Evolutionary conservation across 768 basidiomycete genomes (phyloP), one percentile per base, ranked within the genome.

Genomic region (Solioccasus polychromus): DNA sequence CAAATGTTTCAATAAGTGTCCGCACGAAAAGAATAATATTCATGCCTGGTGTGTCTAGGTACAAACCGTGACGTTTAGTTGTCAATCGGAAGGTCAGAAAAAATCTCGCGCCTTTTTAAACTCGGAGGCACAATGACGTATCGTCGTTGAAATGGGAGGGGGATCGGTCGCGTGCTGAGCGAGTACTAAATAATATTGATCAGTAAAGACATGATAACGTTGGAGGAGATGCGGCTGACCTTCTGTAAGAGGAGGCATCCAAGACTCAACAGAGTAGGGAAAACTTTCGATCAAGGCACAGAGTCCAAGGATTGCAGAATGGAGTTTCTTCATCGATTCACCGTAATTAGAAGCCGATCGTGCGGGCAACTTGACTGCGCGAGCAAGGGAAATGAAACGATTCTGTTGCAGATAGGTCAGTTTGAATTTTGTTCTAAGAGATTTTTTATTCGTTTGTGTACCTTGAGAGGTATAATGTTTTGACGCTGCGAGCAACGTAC

Each of bases 201-300:
- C 22, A 34, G 34, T 31, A 35, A 12, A 42, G 26, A 22, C 14
- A 30, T 15, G 7, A 20, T 35, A 24, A 34, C 35, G 29, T 39
- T 42, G 11, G 25, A 36, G 34, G 37, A 26, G 30, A 20, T 43
- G 23, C 28, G 34, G 6, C 71, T 31, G 55, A 86, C 87, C 78
- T 72, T 89, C 87, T 28, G 86, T 87, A 42, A 90, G 72, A 17
- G 85, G 71, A 24, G 87, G 87, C 79, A 95, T 84, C 87, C 93
- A 98, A 51, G 83, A 82, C 59, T 95, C 95, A 12, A 97, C 86
- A 2, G 92, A 93, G 68, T 96, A 96, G 0, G 95, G 95, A 63
- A 88, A 95, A 46, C 92, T 94, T 57, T 94, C 90, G 26, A 98
- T 81, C 25, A 98, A 71, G 5, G 95, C 91, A 53, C 90, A 91